Conservation (phyloP, 73 alveolate genomes). For the Paramecium tetraurelia region DNA sequence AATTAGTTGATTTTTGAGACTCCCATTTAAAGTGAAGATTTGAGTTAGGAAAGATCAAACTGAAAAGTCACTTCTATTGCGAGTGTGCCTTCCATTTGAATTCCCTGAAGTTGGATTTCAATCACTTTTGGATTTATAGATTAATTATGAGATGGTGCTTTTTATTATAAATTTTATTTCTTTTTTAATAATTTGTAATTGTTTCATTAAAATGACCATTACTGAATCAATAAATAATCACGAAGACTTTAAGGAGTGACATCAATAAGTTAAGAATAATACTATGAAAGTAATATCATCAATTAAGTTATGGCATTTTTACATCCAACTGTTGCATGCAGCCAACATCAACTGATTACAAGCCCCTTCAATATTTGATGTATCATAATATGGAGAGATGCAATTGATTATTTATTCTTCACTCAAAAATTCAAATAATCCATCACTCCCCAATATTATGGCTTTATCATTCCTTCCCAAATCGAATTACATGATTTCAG, state of each 20-base stretch:
- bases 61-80: background rate
- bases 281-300: slow-evolving; percentile 46
- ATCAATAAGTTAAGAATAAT: slow-evolving; percentile 5
- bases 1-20: background rate
- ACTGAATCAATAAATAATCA: background rate
- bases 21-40: background rate
- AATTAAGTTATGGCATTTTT: background rate
- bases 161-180: background rate
- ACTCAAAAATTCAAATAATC: background rate
- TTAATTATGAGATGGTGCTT: background rate
- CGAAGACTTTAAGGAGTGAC: background rate
- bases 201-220: background rate
- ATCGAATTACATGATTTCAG: background rate
- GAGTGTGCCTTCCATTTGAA: background rate
- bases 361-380: background rate
- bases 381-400: background rate
- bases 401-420: background rate
- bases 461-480: background rate
- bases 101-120: background rate
- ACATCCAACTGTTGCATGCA: slow-evolving; percentile 28
- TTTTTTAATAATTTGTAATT: background rate
- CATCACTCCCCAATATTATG: background rate
- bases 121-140: background rate
- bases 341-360: slow-evolving; percentile 18
- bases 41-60: background rate